Conservation (phyloP, 768 basidiomycete genomes). For the Trametes elegans region DNA sequence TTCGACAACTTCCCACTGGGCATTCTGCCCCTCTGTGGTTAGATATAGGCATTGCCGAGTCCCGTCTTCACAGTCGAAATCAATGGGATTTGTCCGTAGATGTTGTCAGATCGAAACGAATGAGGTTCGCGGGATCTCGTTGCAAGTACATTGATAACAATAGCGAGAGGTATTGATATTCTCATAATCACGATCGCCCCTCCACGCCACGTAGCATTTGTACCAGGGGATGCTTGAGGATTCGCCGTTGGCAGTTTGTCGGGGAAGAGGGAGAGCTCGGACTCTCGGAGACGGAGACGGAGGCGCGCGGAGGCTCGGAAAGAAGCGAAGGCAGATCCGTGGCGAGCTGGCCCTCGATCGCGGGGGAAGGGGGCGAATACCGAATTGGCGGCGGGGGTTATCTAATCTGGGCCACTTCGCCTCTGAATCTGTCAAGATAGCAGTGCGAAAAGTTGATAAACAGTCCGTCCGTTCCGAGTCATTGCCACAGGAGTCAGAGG, state of each 20-base stretch:
- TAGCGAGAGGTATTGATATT: too few species aligned
- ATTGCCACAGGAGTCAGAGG: slow-evolving; percentile 3
- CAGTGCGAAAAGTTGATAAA: slow-evolving; percentile 13
- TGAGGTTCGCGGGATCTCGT: too few species aligned
- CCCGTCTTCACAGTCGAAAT: too few species aligned
- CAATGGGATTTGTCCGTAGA: too few species aligned
- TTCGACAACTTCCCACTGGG: too few species aligned
- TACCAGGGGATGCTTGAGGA: too few species aligned
- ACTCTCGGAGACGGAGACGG: neutral
- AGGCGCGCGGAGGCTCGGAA: neutral
- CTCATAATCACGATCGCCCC: too few species aligned
- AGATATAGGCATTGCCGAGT: too few species aligned
- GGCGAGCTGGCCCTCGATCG: slow-evolving; percentile 2
- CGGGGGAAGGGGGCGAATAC: neutral
- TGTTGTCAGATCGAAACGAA: too few species aligned
- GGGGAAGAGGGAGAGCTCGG: slow-evolving; percentile 1
- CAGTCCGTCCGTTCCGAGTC: slow-evolving; percentile 15
- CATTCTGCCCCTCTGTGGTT: too few species aligned
- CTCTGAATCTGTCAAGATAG: neutral
- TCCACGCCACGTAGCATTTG: neutral
- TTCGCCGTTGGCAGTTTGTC: slow-evolving; percentile 12
- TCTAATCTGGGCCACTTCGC: slow-evolving; percentile 13
- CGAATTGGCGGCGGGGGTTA: slow-evolving; percentile 1
- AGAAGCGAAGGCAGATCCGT: neutral
- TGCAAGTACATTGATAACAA: too few species aligned